Base-by-base conservation (phyloP, 2,329 filamentous ascomycete species). In the Colletotrichum gloeosporioides region DNA sequence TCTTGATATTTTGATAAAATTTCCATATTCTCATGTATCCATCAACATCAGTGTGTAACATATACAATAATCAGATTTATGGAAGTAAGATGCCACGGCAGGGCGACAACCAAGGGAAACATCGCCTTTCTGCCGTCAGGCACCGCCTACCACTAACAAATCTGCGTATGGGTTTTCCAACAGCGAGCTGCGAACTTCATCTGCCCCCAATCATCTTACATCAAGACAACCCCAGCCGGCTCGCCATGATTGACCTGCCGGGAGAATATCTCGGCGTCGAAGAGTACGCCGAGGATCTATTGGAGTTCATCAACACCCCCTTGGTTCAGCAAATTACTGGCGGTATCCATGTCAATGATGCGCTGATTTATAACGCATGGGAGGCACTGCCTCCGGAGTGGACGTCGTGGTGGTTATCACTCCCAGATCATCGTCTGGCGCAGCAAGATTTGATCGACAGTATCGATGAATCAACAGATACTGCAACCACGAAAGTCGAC, bases 261-360 rank as follows among this genome's bases (percentile, higher is more conserved):
- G 10, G 10, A 13, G 2, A 22, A 1, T 69, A 73, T n/a, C 4
- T 8, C 15, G 5, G 8, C 4, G 6, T 16, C 5, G 18, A 53
- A 0, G 12, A 27, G 2, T 82, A 83, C 61, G 79, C 80, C 4
- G 36, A 79, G 4, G 67, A 80, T 8, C 76, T 84, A 0, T 71
- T 69, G 8, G 49, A 69, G 2, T 82, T 84, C 34, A 73, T 82
- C n/a, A 55, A 74, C 6, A 78, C 81, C 8, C 78, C 82, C 6
- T 72, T 84, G 15, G 78, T 83, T 13, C 81, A 79, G 8, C 82
- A 84, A 34, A 80, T 84, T 36, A 82, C 82, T 2, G 82, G 82
- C 4, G 82, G 80, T n/a, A 81, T 84, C 34, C 82, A 84, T 68
- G 82, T 84, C 69, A 84, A 84, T 55, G 82, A 84, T 71, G 81